Base-by-base conservation (phyloP, 2,329 filamentous ascomycete species). In the Arthrobotrys musiformis region DNA sequence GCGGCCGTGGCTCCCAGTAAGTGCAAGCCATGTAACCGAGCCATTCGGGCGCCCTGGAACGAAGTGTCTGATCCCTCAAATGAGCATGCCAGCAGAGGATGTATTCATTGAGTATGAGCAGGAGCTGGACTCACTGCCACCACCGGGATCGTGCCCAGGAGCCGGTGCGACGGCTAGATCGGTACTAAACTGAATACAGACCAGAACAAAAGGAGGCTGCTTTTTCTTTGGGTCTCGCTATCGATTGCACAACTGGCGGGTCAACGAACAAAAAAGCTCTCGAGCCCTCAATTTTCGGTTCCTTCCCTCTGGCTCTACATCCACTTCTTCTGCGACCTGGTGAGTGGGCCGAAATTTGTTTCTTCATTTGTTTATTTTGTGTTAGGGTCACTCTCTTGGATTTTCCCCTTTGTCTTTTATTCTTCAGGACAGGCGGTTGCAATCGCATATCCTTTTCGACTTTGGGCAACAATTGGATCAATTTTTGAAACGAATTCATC, bases 121-220 rank as follows among this genome's bases (percentile, higher is more conserved):
- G 52, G 50, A 62, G 30, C 66, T 70, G 66, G 66, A 70, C 54
- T 58, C 66, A 70, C 52, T 70, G 52, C 66, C 54, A 61, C 68
- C 35, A 56, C 58, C 46, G 64, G 70, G 63, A 76, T 76, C 66
- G 66, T 70, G 58, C 66, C 73, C 63, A 69, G 52, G 70, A 52
- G 63, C 70, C 64, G 60, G 73, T 70, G 54, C 66, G 64, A 77
- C 73, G 73, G 73, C 73, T 70, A 70, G 73, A 77, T 77, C 73
- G 64, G 60, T 77, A 35, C 73, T 77, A 77, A 70, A 17, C 73
- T 70, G 73, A 30, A 77, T 69, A 66, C 56, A 62, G 73, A 58
- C 66, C 60, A 70, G 58, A 60, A 30, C 58, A 70, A 77, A 77
- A 77, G 73, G 73, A 70, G 73, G 67, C 50, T 60, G 28, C 60